Percentiles rank a stretch among this genome's conserved stretches.
Evolutionary conservation across 1,284 basidiomycete genomes (phyloP).

Genomic region (Melampsora americana): DNA sequence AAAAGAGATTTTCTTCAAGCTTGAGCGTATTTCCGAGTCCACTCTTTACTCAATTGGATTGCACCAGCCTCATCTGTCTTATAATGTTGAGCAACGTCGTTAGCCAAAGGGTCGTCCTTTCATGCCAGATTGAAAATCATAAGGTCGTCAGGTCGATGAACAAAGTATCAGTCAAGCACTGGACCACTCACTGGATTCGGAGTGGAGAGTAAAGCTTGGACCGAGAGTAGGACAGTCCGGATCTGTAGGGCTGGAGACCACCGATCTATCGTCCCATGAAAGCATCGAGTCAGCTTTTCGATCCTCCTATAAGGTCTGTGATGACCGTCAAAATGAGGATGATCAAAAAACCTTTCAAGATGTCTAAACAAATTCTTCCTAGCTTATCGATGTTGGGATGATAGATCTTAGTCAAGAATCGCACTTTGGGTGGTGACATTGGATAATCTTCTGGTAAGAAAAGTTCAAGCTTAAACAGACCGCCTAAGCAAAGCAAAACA

Average conservation of each 20-base stretch:
- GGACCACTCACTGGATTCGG: conserved; percentile 70
- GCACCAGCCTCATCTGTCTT: conserved; percentile 94
- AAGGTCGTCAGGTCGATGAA: neutral
- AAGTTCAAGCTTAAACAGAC: conserved; percentile 88
- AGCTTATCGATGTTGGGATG: conserved; percentile 99
- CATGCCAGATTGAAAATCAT: neutral
- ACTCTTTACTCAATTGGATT: conserved; percentile 81
- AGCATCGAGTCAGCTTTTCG: neutral
- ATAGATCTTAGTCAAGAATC: conserved; percentile 99
- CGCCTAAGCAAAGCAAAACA: conserved; percentile 61
- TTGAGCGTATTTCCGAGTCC: conserved; percentile 78
- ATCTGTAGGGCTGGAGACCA: conserved; percentile 99
- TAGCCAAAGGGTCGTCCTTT: conserved; percentile 90
- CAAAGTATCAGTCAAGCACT: neutral
- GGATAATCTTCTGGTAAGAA: conserved; percentile 99
- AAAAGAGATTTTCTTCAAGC: neutral
- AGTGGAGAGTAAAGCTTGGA: conserved; percentile 90
- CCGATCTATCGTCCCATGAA: conserved; percentile 67
- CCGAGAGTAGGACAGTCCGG: conserved; percentile 90
- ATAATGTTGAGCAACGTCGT: conserved; percentile 89
- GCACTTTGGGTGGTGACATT: conserved; percentile 97
- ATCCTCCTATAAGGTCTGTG: neutral
- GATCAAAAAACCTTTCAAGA: conserved; percentile 73
- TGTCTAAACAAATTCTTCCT: conserved; percentile 95
- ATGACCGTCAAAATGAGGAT: conserved; percentile 1